phyloP scores from a whole-genome alignment of 1,284 basidiomycete genomes.

The Mycena citricolor region DNA sequence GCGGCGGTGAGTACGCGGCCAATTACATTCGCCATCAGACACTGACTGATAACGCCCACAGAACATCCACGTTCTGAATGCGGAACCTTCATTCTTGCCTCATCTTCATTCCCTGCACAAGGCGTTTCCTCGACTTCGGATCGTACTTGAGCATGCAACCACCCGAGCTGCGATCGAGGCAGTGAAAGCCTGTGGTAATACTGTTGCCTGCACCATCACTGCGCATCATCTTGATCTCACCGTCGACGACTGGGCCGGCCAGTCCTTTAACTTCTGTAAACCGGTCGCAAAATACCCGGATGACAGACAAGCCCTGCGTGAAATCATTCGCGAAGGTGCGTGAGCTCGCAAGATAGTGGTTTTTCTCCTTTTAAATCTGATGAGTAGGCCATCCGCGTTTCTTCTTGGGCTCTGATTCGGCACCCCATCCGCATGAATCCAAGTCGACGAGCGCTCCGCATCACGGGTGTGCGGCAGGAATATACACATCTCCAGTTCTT shows the following conservation, averaged over 20 bases:
- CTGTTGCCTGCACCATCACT: slow-evolving; percentile 96
- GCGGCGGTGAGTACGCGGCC: slow-evolving; percentile 69
- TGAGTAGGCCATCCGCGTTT: slow-evolving; percentile 85
- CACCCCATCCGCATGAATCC: slow-evolving; percentile 83
- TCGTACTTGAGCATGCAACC: slow-evolving; percentile 99
- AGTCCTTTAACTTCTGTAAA: slow-evolving; percentile 97
- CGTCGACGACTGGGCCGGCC: slow-evolving; percentile 97
- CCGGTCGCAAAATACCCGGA: slow-evolving; percentile 97
- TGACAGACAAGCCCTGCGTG: slow-evolving; percentile 83
- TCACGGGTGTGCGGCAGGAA: slow-evolving; percentile 87
- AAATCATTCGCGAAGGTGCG: slow-evolving; percentile 78
- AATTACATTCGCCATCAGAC: slow-evolving; percentile 6
- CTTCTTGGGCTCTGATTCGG: slow-evolving; percentile 97
- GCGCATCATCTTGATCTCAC: slow-evolving; percentile 94
- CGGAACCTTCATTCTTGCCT: slow-evolving; percentile 87
- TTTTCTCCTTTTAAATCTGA: slow-evolving; percentile 1
- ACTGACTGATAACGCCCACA: slow-evolving; percentile 32
- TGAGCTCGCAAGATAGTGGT: no score
- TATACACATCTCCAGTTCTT: slow-evolving; percentile 89
- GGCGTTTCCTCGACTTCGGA: slow-evolving; percentile 89
- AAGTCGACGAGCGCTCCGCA: slow-evolving; percentile 78
- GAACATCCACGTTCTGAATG: slow-evolving; percentile 94
- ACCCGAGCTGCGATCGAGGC: slow-evolving; percentile 93
- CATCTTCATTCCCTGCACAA: slow-evolving; percentile 85
- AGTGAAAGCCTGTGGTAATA: slow-evolving; percentile 81